These are phyloP conservation scores for Claviceps monticola DNA, from an alignment of 2,329 filamentous ascomycete species.

Conservation along the genomic window DNA sequence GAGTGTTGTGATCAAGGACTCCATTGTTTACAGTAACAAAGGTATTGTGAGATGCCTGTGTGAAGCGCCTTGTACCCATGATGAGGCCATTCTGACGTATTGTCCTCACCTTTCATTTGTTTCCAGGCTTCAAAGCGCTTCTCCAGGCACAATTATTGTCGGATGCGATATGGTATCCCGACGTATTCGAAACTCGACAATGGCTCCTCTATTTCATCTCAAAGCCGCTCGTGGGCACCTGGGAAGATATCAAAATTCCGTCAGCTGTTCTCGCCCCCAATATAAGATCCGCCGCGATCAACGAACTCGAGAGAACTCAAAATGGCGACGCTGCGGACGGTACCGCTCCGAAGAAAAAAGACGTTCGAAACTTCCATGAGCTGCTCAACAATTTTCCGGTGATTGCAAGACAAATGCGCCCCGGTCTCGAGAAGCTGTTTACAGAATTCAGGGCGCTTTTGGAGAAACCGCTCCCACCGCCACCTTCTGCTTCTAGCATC, in stretches of 20 bases:
- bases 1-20: conserved; percentile 89
- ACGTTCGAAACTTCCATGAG: conserved; percentile 81
- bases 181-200: conserved; percentile 76
- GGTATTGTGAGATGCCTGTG: conserved; percentile 33
- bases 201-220: conserved; percentile 98
- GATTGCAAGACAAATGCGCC: conserved; percentile 93
- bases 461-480: conserved; percentile 69
- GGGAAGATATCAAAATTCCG: conserved; percentile 60
- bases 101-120: neutral
- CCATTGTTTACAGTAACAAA: conserved; percentile 90
- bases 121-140: conserved; percentile 72
- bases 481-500: conserved; percentile 47
- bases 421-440: conserved; percentile 77
- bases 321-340: conserved; percentile 28
- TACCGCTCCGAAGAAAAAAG: conserved; percentile 54
- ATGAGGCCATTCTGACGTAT: neutral
- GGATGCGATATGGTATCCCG: conserved; percentile 79
- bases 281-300: conserved; percentile 24
- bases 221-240: conserved; percentile 68
- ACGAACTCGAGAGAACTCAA: conserved; percentile 22
- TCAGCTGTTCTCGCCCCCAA: conserved; percentile 46
- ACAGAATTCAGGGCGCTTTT: conserved; percentile 78
- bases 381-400: conserved; percentile 84
- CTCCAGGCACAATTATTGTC: conserved; percentile 77
- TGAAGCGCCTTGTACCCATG: neutral